Evolutionary conservation across 768 basidiomycete genomes (phyloP).

Genomic region (Suillus subalutaceus): DNA sequence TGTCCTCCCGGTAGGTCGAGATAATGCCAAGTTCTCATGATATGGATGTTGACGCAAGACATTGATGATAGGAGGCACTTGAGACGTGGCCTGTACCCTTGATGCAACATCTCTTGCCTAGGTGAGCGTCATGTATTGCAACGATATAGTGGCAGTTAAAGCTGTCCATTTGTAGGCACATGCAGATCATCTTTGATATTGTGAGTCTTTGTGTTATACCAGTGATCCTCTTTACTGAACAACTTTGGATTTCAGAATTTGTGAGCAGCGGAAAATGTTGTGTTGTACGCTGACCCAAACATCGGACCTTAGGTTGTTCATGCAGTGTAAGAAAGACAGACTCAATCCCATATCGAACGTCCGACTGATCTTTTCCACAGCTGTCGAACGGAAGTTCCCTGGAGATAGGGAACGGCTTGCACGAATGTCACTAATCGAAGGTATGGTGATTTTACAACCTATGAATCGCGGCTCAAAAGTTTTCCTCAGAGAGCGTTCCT

Average conservation of each 20-base stretch:
- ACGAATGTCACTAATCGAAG: slow-evolving; percentile 93
- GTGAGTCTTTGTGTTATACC: slow-evolving; percentile 44
- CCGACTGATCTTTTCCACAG: slow-evolving; percentile 35
- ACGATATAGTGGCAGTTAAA: background rate
- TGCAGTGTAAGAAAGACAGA: slow-evolving; percentile 55
- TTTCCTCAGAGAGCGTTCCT: slow-evolving; percentile 72
- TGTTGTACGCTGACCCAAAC: slow-evolving; percentile 31
- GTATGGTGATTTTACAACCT: slow-evolving; percentile 34
- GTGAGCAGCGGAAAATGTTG: slow-evolving; percentile 46
- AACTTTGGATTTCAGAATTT: background rate
- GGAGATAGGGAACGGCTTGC: slow-evolving; percentile 78
- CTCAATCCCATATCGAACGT: background rate
- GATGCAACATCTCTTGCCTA: slow-evolving; percentile 82
- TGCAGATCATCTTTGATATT: slow-evolving; percentile 93
- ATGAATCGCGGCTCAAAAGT: background rate
- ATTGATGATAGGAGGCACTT: slow-evolving; percentile 61
- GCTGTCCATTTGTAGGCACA: slow-evolving; percentile 50
- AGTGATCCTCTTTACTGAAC: background rate
- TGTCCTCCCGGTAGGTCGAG: slow-evolving; percentile 73
- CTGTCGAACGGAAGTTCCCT: slow-evolving; percentile 90
- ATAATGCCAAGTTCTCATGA: background rate
- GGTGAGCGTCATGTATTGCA: slow-evolving; percentile 40
- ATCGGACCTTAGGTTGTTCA: slow-evolving; percentile 44
- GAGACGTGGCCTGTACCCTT: slow-evolving; percentile 94
- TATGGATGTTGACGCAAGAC: background rate